phyloP scores from a whole-genome alignment of 768 basidiomycete genomes.

The Cystobasidium ongulense region DNA sequence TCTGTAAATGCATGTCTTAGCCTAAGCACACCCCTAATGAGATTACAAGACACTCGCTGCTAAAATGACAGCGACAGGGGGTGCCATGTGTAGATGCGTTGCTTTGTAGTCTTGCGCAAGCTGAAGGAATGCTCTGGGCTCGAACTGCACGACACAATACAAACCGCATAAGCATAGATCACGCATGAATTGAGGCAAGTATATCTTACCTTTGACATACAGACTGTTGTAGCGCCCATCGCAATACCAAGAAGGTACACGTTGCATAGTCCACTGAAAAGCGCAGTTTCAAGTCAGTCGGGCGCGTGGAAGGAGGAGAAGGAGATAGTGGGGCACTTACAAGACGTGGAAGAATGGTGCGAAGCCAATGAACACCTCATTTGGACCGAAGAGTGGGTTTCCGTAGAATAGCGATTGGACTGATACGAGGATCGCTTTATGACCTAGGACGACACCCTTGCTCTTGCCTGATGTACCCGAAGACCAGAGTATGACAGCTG shows the following conservation, averaged over 20 bases:
- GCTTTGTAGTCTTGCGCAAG: conserved; percentile 39
- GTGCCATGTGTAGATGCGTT: conserved; percentile 43
- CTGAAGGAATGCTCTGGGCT: conserved; percentile 39
- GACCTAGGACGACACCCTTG: conserved; percentile 42
- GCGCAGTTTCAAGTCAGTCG: background rate
- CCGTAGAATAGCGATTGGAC: conserved; percentile 39
- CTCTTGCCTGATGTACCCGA: conserved; percentile 42
- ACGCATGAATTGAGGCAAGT: background rate
- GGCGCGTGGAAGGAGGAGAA: background rate
- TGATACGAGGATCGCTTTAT: conserved; percentile 37
- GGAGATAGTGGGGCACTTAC: background rate
- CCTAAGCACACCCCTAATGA: background rate
- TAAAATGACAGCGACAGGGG: conserved; percentile 42
- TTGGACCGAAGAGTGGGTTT: conserved; percentile 31
- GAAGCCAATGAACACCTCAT: conserved; percentile 39
- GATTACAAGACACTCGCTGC: conserved; percentile 21
- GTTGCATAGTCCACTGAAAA: conserved; percentile 37
- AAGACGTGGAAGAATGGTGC: conserved; percentile 41
- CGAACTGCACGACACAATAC: conserved; percentile 39
- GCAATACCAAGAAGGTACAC: conserved; percentile 36
- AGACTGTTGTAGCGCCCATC: conserved; percentile 38
- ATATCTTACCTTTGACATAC: conserved; percentile 35
- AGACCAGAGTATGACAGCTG: conserved; percentile 43
- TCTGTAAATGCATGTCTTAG: background rate
- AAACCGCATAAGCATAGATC: background rate